A percentile compares a stretch with the other conserved stretches of the same genome.
phyloP scores from a whole-genome alignment of 1,284 basidiomycete species.

The Marasmius oreades region DNA sequence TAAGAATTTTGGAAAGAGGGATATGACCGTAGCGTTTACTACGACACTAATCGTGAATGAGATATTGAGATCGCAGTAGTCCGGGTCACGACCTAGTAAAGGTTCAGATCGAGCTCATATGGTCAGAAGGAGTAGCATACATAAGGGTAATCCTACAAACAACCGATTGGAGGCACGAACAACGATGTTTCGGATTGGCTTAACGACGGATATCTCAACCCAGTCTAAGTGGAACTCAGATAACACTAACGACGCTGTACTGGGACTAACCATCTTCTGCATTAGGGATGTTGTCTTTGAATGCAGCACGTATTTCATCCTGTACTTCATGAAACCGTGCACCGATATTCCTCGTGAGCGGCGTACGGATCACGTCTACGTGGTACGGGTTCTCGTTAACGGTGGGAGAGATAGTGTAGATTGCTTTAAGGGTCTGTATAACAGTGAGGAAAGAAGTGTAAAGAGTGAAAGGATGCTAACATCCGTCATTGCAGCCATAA shows the following conservation, averaged over 20 bases:
- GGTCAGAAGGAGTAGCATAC: conserved; percentile 8
- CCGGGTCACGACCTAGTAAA: conserved; percentile 21
- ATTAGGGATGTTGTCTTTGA: conserved; percentile 1
- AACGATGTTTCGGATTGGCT: conserved; percentile 18
- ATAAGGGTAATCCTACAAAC: conserved; percentile 24
- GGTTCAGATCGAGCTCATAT: not conserved
- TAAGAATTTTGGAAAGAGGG: conserved; percentile 25
- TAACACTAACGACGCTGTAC: not conserved
- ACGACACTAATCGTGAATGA: conserved; percentile 27
- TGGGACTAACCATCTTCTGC: not conserved
- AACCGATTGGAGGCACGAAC: conserved; percentile 21
- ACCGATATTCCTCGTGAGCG: conserved; percentile 9
- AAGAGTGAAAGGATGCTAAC: conserved; percentile 7
- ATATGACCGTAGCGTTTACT: conserved; percentile 20
- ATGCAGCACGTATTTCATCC: conserved; percentile 4
- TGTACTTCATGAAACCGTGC: conserved; percentile 1
- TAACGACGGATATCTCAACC: conserved; percentile 12
- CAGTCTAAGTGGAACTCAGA: conserved; percentile 15
- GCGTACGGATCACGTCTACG: conserved; percentile 5
- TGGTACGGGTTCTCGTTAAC: conserved; percentile 5
- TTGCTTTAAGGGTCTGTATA: conserved; percentile 26
- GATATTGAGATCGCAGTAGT: conserved; percentile 30
- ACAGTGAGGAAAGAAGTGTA: not conserved
- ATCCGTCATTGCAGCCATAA: conserved; percentile 33
- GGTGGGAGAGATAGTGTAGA: conserved; percentile 26